Evolutionary conservation across 1,284 basidiomycete genomes (phyloP), one percentile per base, ranked within the genome.

Genomic region (Pseudozyma flocculosa): DNA sequence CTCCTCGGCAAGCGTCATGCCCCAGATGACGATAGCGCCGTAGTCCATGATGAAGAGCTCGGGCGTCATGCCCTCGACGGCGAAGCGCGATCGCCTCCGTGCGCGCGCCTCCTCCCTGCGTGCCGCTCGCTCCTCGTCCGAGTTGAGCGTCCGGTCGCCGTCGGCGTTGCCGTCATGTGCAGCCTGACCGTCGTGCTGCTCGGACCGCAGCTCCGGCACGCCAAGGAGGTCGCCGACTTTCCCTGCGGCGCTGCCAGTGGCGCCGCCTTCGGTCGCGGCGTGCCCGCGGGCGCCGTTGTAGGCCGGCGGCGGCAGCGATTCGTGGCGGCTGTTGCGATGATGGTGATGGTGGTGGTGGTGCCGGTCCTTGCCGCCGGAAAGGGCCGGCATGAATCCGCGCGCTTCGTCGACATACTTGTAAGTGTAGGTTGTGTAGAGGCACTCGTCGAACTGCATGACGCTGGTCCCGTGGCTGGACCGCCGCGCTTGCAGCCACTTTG

Each of bases 11-110:
- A 93, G 88, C 13, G 90, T 88, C 92, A 96, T 96, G 23, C 92
- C 92, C 93, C 92, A 96, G 48, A 95, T 89, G 21, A 96, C 92
- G 32, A 95, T 88, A 1, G 88, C 89, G 18, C 92, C 92, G 78
- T 95, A 96, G 64, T 88, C 86, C 80, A 96, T 96, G 63, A 95
- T 81, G 79, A 94, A 96, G 11, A 78, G 57, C 50, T 78, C 75
- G 4, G 75, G 75, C 1, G 70, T 47, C 5, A 63, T 48, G 43
- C 60, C 64, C 23, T 70, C 57, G 36, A 74, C 65, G 1, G 57
- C 48, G 44, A 72, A 65, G 9, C 65, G 56, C 37, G 21, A 41
- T 23, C 47, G 36, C 50, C 53, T 14, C 50, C 48, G 17, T 41
- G 38, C 15, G 48, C 50, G 23, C 37, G 17, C 9, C 39, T 40